Conservation (phyloP, 2,329 filamentous ascomycete genomes). For the Scytalidium sp. region DNA sequence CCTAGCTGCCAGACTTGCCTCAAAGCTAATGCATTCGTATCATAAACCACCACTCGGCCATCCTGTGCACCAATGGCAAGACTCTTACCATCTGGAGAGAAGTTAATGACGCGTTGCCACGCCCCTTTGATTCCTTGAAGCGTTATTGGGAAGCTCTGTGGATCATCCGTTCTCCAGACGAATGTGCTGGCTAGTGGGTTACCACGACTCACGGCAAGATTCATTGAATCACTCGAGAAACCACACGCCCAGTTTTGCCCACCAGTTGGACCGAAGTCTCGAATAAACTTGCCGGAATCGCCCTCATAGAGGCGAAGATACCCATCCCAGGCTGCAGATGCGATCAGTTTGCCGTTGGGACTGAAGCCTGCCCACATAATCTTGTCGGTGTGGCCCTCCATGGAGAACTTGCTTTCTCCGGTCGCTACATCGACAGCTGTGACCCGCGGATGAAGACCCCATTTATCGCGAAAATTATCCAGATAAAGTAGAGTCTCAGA, state of each 20-base stretch:
- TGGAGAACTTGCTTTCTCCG: not conserved
- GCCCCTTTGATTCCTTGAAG: not conserved
- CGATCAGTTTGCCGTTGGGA: not conserved
- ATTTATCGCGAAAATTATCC: not conserved
- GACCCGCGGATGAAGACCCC: not conserved
- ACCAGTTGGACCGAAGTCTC: not conserved
- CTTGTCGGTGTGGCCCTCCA: not conserved
- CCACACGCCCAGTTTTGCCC: conserved; percentile 1
- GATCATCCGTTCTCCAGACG: not conserved
- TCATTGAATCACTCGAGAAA: not conserved
- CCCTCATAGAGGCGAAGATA: not conserved
- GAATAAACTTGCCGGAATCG: not conserved
- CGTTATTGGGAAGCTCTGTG: not conserved
- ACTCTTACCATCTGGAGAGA: not conserved
- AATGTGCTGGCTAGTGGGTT: not conserved
- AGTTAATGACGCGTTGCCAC: not conserved
- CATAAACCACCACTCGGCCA: not conserved
- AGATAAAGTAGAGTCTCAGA: not conserved
- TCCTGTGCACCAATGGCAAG: not conserved
- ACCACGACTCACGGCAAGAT: not conserved
- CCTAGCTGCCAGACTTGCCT: not conserved
- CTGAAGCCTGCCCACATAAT: conserved; percentile 3
- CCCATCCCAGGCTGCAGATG: conserved; percentile 2
- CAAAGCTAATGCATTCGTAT: not conserved
- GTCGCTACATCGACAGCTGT: not conserved